Conservation (phyloP, 1,284 basidiomycete genomes). For the Caloboletus firmus region DNA sequence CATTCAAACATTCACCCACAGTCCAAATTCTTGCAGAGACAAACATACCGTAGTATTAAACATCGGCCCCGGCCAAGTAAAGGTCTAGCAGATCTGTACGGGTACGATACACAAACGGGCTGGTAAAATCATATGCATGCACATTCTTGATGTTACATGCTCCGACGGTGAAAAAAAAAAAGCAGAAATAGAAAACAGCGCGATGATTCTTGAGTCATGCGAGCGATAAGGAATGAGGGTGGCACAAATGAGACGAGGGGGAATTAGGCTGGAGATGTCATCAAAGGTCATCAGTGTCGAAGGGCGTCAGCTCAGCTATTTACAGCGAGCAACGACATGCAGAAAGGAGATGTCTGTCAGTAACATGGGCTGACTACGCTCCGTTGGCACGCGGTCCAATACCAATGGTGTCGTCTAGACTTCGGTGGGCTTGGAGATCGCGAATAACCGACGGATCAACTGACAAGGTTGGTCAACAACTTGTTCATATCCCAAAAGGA, state of each 20-base stretch:
- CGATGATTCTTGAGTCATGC: constrained; percentile 21
- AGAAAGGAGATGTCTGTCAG: constrained; percentile 20
- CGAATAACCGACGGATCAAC: constrained; percentile 87
- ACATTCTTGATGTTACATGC: constrained; percentile 27
- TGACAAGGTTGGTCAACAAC: constrained; percentile 32
- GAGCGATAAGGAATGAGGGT: constrained; percentile 12
- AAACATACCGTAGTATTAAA: constrained; percentile 17
- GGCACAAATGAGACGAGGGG: constrained; percentile 19
- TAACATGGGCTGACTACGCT: constrained; percentile 18
- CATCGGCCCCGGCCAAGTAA: constrained; percentile 17
- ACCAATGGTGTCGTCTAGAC: constrained; percentile 61
- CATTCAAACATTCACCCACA: constrained; percentile 1
- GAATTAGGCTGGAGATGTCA: constrained; percentile 28
- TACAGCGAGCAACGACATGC: constrained; percentile 25
- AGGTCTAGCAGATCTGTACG: constrained; percentile 30
- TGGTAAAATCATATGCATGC: constrained; percentile 31
- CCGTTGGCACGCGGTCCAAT: constrained; percentile 35
- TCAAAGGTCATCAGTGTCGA: constrained; percentile 33
- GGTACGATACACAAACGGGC: constrained; percentile 24
- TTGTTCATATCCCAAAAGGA: background rate
- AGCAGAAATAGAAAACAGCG: constrained; percentile 11
- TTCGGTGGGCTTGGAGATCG: constrained; percentile 84
- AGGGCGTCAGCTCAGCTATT: constrained; percentile 21
- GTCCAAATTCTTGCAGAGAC: background rate
- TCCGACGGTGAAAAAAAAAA: constrained; percentile 11